A percentile compares a stretch with the other conserved stretches of the same genome.
Conservation (phyloP, 1,284 basidiomycete species). For the Entoloma clypeatum region DNA sequence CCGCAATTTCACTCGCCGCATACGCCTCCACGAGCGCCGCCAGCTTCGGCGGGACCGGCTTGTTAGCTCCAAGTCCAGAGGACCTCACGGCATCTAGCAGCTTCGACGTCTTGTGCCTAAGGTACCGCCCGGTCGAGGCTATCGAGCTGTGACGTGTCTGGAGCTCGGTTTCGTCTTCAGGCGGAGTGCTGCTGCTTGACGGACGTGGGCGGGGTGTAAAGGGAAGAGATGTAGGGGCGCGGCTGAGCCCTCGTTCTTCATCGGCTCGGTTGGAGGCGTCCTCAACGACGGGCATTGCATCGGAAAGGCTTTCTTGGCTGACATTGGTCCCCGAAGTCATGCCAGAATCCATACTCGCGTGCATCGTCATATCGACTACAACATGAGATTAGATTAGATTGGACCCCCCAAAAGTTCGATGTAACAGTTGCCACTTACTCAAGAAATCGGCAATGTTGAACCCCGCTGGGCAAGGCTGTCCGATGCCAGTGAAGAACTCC, state of each 20-base stretch:
- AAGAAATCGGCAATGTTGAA: slow-evolving; percentile 97
- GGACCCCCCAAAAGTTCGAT: slow-evolving; percentile 1
- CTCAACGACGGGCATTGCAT: slow-evolving; percentile 31
- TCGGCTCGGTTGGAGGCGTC: slow-evolving; percentile 47
- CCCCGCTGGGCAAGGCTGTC: slow-evolving; percentile 85
- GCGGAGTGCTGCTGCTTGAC: slow-evolving; percentile 23
- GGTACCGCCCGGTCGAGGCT: slow-evolving; percentile 46
- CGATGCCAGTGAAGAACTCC: slow-evolving; percentile 77
- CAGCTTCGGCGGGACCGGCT: slow-evolving; percentile 61
- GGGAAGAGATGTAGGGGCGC: slow-evolving; percentile 27
- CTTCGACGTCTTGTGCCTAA: slow-evolving; percentile 76
- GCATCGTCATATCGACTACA: slow-evolving; percentile 80
- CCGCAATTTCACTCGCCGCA: slow-evolving; percentile 63
- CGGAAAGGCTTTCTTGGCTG: slow-evolving; percentile 32
- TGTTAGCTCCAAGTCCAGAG: slow-evolving; percentile 30
- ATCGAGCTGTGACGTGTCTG: slow-evolving; percentile 45
- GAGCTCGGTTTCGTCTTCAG: slow-evolving; percentile 53
- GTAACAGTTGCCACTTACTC: slow-evolving; percentile 51
- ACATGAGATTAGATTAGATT: background rate
- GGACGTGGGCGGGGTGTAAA: slow-evolving; percentile 36
- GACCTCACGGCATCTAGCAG: slow-evolving; percentile 66
- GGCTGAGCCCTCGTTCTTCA: slow-evolving; percentile 54
- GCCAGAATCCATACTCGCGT: slow-evolving; percentile 52
- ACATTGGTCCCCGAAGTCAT: slow-evolving; percentile 21
- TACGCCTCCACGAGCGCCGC: slow-evolving; percentile 74